Conservation (phyloP, 176 grass and related monocot species). For the Aegilops umbellulata region DNA sequence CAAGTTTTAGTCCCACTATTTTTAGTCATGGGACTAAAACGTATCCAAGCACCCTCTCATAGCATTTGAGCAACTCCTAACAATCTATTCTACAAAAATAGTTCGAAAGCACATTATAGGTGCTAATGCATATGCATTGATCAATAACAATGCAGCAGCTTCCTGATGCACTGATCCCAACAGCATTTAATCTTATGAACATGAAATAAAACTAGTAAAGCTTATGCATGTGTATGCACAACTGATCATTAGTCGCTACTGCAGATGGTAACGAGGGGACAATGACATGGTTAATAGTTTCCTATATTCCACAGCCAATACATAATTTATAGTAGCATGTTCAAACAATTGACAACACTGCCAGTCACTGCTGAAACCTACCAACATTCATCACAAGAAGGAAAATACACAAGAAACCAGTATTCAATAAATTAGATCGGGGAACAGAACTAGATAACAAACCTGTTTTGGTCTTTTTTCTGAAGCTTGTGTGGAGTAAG, state of each 20-base stretch:
- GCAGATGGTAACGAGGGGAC: neutral
- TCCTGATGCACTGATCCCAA: neutral
- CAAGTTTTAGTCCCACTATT: no score
- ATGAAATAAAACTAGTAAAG: slow-evolving; percentile 8
- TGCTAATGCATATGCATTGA: neutral
- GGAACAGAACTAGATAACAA: neutral
- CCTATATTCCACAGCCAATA: neutral
- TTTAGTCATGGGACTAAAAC: no score
- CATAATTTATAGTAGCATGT: neutral
- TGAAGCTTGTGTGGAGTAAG: slow-evolving; percentile 81
- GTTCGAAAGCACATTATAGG: neutral
- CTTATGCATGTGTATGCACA: neutral
- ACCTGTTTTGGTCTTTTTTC: slow-evolving; percentile 79
- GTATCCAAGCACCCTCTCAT: no score
- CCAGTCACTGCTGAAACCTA: neutral
- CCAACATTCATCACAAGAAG: neutral
- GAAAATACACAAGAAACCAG: neutral
- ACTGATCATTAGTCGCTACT: neutral
- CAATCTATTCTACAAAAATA: neutral
- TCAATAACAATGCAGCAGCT: neutral
- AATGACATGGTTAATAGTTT: neutral
- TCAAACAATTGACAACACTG: neutral
- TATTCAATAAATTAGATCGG: slow-evolving; percentile 4
- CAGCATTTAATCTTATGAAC: neutral
- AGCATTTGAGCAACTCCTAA: slow-evolving; percentile 7